Conservation (phyloP, 2,329 filamentous ascomycete species). For the Cladosporium sp. region DNA sequence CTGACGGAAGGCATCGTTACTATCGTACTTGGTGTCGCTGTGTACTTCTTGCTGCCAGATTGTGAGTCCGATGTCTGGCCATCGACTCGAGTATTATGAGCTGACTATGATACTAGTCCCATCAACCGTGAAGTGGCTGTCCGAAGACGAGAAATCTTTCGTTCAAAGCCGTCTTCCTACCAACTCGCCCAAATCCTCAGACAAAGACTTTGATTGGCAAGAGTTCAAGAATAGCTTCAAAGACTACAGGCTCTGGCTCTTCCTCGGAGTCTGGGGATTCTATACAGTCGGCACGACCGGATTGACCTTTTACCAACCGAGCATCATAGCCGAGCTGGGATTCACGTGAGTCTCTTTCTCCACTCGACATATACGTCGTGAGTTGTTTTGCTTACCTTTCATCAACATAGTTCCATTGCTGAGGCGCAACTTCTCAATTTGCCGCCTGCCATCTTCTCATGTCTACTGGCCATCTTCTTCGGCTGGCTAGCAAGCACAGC, state of each 20-base stretch:
- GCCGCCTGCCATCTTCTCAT: slow-evolving; percentile 18
- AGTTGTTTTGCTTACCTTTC: neutral
- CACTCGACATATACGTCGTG: neutral
- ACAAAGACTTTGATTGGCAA: slow-evolving; percentile 42
- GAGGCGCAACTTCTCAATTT: slow-evolving; percentile 21
- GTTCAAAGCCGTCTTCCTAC: slow-evolving; percentile 49
- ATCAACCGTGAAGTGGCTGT: neutral
- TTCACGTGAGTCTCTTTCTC: slow-evolving; percentile 18
- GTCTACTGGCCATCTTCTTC: slow-evolving; percentile 17
- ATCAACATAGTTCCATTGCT: slow-evolving; percentile 19
- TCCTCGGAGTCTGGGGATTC: slow-evolving; percentile 48
- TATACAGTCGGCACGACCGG: slow-evolving; percentile 50
- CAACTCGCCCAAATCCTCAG: slow-evolving; percentile 44
- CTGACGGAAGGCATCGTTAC: slow-evolving; percentile 49
- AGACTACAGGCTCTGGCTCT: slow-evolving; percentile 47
- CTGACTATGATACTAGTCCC: neutral
- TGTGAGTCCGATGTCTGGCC: slow-evolving; percentile 49
- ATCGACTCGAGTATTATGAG: neutral
- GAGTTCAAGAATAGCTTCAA: slow-evolving; percentile 44
- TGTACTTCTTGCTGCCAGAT: slow-evolving; percentile 57
- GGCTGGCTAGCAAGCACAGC: slow-evolving; percentile 19
- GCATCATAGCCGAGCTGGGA: slow-evolving; percentile 36
- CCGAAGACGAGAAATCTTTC: slow-evolving; percentile 46
- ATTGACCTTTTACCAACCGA: slow-evolving; percentile 46
- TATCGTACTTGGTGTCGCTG: slow-evolving; percentile 47